These are phyloP conservation scores for Neurospora tetrasperma DNA, from an alignment of 495 filamentous ascomycete species.

Conservation along the genomic window DNA sequence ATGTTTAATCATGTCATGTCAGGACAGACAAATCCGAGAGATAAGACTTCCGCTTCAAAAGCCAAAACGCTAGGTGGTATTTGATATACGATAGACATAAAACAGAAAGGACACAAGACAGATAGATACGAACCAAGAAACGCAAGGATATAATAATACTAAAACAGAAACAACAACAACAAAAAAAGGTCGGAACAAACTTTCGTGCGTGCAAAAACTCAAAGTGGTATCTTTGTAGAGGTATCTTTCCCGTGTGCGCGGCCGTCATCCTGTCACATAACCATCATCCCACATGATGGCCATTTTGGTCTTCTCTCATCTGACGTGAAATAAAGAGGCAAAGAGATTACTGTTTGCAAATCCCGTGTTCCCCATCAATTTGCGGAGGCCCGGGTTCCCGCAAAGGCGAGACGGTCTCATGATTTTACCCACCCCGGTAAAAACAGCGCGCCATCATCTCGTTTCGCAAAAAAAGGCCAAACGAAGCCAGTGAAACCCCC, in stretches of 20 bases:
- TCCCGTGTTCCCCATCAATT: neutral
- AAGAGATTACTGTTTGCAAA: neutral
- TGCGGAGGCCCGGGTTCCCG: neutral
- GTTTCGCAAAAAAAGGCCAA: neutral
- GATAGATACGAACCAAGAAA: neutral
- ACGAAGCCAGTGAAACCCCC: neutral
- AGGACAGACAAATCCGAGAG: neutral
- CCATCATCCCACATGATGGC: neutral
- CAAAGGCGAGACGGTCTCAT: neutral
- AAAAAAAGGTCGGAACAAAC: neutral
- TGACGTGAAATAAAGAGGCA: neutral
- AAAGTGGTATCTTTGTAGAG: neutral
- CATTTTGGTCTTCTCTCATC: neutral
- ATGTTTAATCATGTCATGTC: neutral
- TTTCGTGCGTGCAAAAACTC: neutral
- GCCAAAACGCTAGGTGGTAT: neutral
- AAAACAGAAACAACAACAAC: neutral
- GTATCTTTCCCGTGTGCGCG: neutral
- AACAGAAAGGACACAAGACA: neutral
- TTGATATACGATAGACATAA: neutral
- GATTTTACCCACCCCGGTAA: neutral
- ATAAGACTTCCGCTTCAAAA: neutral
- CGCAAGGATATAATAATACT: neutral
- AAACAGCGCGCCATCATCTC: neutral
- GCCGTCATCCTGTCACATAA: neutral